Evolutionary conservation across 768 basidiomycete species (phyloP), one percentile per base, ranked within the genome.

Genomic region (Lactarius indigo): DNA sequence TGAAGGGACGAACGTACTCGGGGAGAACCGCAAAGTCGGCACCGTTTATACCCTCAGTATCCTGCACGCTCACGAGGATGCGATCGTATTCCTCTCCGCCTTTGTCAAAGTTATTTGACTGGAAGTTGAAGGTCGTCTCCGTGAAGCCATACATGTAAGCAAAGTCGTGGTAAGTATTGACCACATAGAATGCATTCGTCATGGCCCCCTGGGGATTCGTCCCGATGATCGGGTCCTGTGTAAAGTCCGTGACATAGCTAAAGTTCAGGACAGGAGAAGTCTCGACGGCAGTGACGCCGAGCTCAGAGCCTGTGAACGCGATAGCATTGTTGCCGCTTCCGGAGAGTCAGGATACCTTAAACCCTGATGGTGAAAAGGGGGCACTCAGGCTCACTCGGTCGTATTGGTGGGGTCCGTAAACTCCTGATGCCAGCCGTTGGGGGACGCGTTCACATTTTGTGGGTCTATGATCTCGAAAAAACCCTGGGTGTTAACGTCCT

Each of bases 71-170:
- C 50, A 82, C 75, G 17, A 79, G 77, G 54, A 87, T 82, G 8
- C 79, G 78, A 73, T 88, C 86, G 57, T 76, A 77, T 6, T 78
- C 85, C 12, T 50, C 9, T 50, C 47, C 47, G n/a, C n/a, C n/a
- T 5, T 23, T 50, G 10, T 23, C 2, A 6, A 82, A 80, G 76
- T 87, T 87, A 72, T 80, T 77, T 44, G 76, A 77, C 74, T 87
- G 86, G 79, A 87, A 87, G 74, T 87, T 88, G 73, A 84, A 86
- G 10, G 80, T 76, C 4, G 69, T 67, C 75, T 87, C 85, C 47
- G 84, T 86, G 74, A 88, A 88, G 3, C 87, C 86, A 68, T 86
- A 86, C 55, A 78, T 73, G 73, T 84, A 81, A 26, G 73, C 64
- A 23, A 50, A 23, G 12, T 50, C 47, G 47, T 50, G 47, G 47